phyloP scores from a whole-genome alignment of 352 stramenopile genomes.

The Saprolegnia diclina region DNA sequence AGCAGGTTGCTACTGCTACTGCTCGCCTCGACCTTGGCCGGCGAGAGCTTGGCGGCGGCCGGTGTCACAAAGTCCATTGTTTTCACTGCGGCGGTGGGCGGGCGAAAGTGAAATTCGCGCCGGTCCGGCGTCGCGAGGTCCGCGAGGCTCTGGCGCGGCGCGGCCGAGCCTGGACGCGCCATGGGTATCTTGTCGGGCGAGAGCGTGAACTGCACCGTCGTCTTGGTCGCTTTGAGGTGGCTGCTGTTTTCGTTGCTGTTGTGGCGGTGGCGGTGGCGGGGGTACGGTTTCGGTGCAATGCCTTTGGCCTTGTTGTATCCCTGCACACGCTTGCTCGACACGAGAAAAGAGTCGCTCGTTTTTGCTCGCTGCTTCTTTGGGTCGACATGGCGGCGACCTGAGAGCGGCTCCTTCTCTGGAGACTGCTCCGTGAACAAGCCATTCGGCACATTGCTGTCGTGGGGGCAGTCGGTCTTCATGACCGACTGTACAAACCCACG shows the following conservation, averaged over 20 bases:
- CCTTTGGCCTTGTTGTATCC: conserved; percentile 8
- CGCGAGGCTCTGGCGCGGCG: not conserved
- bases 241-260: not conserved
- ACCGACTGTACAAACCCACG: conserved; percentile 73
- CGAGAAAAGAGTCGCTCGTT: not conserved
- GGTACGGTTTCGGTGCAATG: not conserved
- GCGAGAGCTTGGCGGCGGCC: not conserved
- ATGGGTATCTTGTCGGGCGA: not conserved
- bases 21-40: not conserved
- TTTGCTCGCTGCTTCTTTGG: not conserved
- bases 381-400: conserved; percentile 1
- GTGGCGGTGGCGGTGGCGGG: not conserved
- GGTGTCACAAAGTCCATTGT: not conserved
- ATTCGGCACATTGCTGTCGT: conserved; percentile 46
- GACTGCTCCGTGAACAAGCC: conserved; percentile 28
- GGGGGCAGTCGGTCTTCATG: conserved; percentile 51
- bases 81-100: not conserved
- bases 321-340: not conserved
- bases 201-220: not conserved
- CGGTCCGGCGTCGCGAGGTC: not conserved
- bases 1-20: not conserved
- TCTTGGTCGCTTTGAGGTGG: conserved; percentile 4
- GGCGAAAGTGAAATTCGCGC: not conserved
- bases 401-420: not conserved
- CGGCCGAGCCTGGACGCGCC: not conserved